Conservation (phyloP, 345 rosid species). For the Eucalyptus cloeziana region DNA sequence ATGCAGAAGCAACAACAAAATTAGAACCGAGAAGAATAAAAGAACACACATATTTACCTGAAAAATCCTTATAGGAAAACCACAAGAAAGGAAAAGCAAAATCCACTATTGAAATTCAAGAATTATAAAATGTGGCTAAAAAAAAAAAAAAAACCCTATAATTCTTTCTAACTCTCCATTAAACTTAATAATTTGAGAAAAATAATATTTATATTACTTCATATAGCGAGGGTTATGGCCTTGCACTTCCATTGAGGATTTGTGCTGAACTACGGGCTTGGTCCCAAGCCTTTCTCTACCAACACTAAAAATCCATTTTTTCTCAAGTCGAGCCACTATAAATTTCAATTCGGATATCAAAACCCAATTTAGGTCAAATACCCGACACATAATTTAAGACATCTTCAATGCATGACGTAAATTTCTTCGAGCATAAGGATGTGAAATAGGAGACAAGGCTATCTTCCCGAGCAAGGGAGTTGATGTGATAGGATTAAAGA, state of each 20-base stretch:
- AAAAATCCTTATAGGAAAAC: neutral
- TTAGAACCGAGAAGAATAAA: neutral
- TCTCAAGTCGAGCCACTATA: rapidly evolving
- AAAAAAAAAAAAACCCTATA: too few species aligned
- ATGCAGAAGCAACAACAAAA: rapidly evolving
- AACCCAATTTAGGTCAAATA: too few species aligned
- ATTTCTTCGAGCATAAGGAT: too few species aligned
- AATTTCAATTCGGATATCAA: too few species aligned
- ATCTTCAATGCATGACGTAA: too few species aligned
- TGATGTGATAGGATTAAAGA: too few species aligned
- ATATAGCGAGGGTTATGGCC: rapidly evolving
- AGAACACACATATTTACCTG: neutral
- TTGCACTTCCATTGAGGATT: too few species aligned
- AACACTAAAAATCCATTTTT: neutral
- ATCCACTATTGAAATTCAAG: too few species aligned
- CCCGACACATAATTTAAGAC: too few species aligned
- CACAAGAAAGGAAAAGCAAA: neutral
- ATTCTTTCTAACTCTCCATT: neutral
- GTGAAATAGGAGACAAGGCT: too few species aligned
- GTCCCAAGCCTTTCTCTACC: neutral
- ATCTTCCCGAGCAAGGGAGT: too few species aligned
- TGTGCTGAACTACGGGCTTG: neutral
- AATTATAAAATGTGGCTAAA: too few species aligned
- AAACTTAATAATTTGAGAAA: neutral
- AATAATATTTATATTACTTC: neutral